Evolutionary conservation across 176 grass and related monocot species (phyloP).

Genomic region (Oryza nivara): DNA sequence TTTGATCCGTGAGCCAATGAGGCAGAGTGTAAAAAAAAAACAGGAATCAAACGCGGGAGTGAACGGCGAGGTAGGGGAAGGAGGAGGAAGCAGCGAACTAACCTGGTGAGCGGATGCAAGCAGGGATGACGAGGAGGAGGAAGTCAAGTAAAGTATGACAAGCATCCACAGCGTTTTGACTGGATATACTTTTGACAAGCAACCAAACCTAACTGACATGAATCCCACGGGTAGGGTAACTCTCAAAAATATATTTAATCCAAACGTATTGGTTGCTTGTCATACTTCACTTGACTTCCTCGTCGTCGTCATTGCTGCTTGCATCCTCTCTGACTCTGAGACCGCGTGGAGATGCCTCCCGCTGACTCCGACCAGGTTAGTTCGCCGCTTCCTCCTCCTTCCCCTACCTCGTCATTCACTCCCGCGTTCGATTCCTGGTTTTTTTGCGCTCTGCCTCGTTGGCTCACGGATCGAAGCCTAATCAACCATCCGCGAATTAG

Average conservation of each 20-base stretch:
- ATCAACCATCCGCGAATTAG: not conserved
- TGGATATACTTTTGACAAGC: too few species aligned
- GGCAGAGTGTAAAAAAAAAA: not conserved
- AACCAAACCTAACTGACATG: too few species aligned
- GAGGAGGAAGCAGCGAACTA: not conserved
- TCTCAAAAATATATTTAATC: too few species aligned
- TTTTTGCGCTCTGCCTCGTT: not conserved
- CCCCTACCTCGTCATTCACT: too few species aligned
- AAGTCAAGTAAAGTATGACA: not conserved
- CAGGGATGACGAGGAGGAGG: not conserved
- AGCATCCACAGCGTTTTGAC: too few species aligned
- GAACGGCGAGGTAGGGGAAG: too few species aligned
- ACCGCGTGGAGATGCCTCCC: conserved; percentile 32
- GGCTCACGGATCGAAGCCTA: not conserved
- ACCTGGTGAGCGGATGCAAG: conserved; percentile 51
- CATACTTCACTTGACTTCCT: not conserved
- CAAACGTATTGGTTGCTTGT: too few species aligned
- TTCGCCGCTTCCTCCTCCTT: not conserved
- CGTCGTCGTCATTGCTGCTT: not conserved
- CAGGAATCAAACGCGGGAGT: not conserved
- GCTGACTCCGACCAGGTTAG: conserved; percentile 58
- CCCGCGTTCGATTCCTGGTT: not conserved
- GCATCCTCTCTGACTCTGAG: not conserved
- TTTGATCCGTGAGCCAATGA: not conserved
- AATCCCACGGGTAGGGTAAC: too few species aligned